Evolutionary conservation across 2,329 filamentous ascomycete genomes (phyloP).

Genomic region (Thielaviopsis ethacetica): DNA sequence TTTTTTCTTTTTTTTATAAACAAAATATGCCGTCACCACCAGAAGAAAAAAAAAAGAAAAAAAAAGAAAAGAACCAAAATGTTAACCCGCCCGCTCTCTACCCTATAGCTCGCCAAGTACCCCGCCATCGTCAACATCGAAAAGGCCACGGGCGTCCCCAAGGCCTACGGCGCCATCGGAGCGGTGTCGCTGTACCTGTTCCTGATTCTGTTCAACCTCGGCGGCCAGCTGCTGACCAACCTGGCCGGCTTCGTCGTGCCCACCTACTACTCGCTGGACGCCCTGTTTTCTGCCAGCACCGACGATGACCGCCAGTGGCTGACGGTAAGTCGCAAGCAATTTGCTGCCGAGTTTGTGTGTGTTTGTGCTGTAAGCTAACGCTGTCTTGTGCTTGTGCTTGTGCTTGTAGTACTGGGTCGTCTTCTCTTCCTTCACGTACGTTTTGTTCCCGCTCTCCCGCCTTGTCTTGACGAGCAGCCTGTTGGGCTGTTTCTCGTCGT

Average conservation of each 20-base stretch:
- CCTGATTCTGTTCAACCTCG: conserved; percentile 84
- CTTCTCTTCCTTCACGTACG: conserved; percentile 61
- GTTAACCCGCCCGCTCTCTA: background rate
- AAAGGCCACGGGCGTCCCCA: conserved; percentile 67
- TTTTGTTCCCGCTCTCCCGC: conserved; percentile 6
- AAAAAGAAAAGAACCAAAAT: too few species aligned
- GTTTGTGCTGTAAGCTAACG: too few species aligned
- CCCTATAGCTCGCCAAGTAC: conserved; percentile 64
- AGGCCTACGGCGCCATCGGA: conserved; percentile 70
- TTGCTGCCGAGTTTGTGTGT: too few species aligned
- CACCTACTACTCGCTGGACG: conserved; percentile 67
- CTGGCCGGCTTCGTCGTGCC: conserved; percentile 69
- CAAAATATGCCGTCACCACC: too few species aligned
- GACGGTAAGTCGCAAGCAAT: conserved; percentile 41
- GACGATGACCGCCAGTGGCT: conserved; percentile 70
- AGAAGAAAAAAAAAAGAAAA: too few species aligned
- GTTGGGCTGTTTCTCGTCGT: background rate
- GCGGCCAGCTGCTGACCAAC: conserved; percentile 76
- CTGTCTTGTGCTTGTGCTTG: background rate
- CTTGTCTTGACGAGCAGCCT: background rate
- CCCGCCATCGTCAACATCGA: conserved; percentile 70
- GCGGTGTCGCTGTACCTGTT: conserved; percentile 70
- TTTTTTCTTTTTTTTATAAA: too few species aligned
- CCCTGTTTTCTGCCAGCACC: conserved; percentile 56
- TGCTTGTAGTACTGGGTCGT: conserved; percentile 64